Evolutionary conservation across 257 asterid genomes (phyloP), one percentile per base, ranked within the genome.

Genomic region (Fraxinus pennsylvanica): DNA sequence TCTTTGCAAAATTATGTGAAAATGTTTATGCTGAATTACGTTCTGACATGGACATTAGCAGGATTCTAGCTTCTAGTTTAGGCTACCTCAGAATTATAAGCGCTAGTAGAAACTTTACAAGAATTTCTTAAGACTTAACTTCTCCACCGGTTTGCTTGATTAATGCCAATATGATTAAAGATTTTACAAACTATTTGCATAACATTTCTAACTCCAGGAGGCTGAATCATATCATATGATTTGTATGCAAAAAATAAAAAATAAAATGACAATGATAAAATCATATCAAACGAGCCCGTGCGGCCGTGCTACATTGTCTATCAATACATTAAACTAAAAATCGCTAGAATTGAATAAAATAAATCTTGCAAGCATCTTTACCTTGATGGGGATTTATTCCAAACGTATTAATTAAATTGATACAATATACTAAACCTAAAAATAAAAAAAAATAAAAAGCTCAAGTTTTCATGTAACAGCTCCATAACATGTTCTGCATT

Each of bases 251-350:
- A 65, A 9, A 35, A 35, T 5, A 35, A 27, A 29, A 29, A 29
- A 29, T 29, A 68, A 68, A 9, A 25, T 54, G 38, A 19, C 33
- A 72, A 38, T 29, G 22, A 70, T 27, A 36, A 35, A 68, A 68
- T 32, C 36, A 32, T 17, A 68, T 61, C 59, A 38, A 74, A 22
- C 19, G 43, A 66, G 69, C 32, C 45, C 45, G 0, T 10, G 10
- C 8, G 59, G 66, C 38, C 0, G 66, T 67, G 38, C 38, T 17
- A 13, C 33, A 14, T 72, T 50, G 65, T 33, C 38, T 4, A 81
- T 22, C 29, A 33, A 78, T 22, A 68, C 75, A 73, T 61, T 68
- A 25, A 63, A 68, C 63, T n/a, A 29, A 70, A 82, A n/a, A 27
- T 67, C 77, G 4, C 22, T 32, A 50, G 4, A 47, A 19, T 19